These are phyloP conservation scores for Neofusicoccum cordaticola DNA, from an alignment of 2,329 filamentous ascomycete species.

Conservation along the genomic window DNA sequence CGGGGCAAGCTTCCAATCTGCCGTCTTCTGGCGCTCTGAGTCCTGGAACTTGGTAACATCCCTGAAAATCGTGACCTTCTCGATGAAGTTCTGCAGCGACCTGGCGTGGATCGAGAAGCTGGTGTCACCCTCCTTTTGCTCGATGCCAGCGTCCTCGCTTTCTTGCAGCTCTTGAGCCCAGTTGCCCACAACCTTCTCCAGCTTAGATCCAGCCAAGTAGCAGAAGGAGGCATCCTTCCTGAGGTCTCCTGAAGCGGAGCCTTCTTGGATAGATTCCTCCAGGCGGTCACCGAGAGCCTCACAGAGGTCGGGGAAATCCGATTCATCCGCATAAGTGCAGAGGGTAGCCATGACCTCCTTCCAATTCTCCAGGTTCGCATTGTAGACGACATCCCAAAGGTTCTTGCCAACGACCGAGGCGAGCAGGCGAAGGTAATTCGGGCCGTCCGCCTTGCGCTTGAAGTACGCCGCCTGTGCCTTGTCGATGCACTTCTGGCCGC, in stretches of 20 bases:
- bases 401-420: slow-evolving; percentile 94
- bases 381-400: slow-evolving; percentile 96
- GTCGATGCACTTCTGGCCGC: slow-evolving; percentile 87
- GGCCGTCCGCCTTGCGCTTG: slow-evolving; percentile 73
- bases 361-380: slow-evolving; percentile 89
- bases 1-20: slow-evolving; percentile 82
- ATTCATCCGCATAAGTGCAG: slow-evolving; percentile 89
- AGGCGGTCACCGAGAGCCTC: slow-evolving; percentile 92
- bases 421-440: slow-evolving; percentile 88
- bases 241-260: slow-evolving; percentile 49
- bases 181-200: slow-evolving; percentile 94
- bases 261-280: slow-evolving; percentile 60
- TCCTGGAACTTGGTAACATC: slow-evolving; percentile 91
- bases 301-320: slow-evolving; percentile 90
- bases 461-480: slow-evolving; percentile 93
- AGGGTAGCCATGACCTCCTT: slow-evolving; percentile 95
- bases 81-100: slow-evolving; percentile 87
- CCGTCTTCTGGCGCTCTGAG: slow-evolving; percentile 64
- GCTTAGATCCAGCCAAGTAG: slow-evolving; percentile 89
- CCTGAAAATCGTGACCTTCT: slow-evolving; percentile 97
- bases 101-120: slow-evolving; percentile 89
- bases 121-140: slow-evolving; percentile 68
- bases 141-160: slow-evolving; percentile 70
- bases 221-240: slow-evolving; percentile 95
- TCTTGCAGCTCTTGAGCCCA: slow-evolving; percentile 91